A percentile compares a stretch with the other conserved stretches of the same genome.
These are phyloP conservation scores for Brassica carinata DNA, from an alignment of 345 rosid species.

Conservation along the genomic window DNA sequence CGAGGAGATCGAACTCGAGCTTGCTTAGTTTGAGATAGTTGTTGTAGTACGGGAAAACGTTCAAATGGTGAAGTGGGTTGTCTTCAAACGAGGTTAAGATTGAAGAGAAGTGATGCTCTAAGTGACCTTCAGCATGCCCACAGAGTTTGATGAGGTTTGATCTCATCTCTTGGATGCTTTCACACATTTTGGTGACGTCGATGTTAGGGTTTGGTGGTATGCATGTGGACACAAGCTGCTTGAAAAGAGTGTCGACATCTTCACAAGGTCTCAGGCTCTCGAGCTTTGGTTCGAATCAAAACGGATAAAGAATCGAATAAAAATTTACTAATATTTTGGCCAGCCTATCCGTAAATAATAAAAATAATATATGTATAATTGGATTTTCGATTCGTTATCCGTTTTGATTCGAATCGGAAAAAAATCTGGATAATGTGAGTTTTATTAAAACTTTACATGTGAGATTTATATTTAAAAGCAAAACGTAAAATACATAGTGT, in stretches of 20 bases:
- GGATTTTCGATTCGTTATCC: too few relatives aligned
- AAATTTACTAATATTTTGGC: too few relatives aligned
- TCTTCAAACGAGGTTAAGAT: constrained; percentile 52
- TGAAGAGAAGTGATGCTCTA: constrained; percentile 67
- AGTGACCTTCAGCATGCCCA: constrained; percentile 69
- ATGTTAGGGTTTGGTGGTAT: constrained; percentile 64
- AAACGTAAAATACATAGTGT: too few relatives aligned
- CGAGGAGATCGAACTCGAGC: constrained; percentile 65
- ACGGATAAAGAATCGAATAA: too few relatives aligned
- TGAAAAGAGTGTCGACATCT: constrained; percentile 74
- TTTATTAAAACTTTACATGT: too few relatives aligned
- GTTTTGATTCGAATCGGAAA: too few relatives aligned
- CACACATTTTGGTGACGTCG: constrained; percentile 59
- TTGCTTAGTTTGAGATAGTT: constrained; percentile 75
- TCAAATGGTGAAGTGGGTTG: constrained; percentile 64
- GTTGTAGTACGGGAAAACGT: constrained; percentile 67
- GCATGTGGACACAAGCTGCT: constrained; percentile 71
- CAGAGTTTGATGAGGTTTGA: constrained; percentile 60
- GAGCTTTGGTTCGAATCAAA: constrained; percentile 34
- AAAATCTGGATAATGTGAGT: too few relatives aligned
- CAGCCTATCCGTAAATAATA: too few relatives aligned
- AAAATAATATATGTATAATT: too few relatives aligned
- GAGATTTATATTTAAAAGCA: too few relatives aligned
- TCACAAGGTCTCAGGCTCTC: constrained; percentile 65
- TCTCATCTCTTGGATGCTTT: constrained; percentile 56